Evolutionary conservation across 495 filamentous ascomycete species (phyloP).

Genomic region (Trichoderma virens): DNA sequence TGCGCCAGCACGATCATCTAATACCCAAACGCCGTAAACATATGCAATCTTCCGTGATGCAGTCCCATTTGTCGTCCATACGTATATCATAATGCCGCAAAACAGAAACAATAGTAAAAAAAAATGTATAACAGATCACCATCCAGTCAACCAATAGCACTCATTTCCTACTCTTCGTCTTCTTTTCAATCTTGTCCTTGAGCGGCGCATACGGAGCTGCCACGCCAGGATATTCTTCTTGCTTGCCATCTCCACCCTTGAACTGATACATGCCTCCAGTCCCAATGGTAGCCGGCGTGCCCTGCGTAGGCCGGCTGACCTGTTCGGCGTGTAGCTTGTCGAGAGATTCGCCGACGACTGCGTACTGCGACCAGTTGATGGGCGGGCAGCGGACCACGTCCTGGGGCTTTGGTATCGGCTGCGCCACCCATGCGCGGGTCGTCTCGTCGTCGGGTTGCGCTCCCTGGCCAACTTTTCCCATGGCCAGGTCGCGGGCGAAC

Average conservation of each 20-base stretch:
- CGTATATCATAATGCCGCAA: not conserved
- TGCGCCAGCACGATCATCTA: conserved; percentile 8
- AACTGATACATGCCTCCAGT: conserved; percentile 34
- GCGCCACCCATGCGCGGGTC: conserved; percentile 1
- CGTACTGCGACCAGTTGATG: conserved; percentile 88
- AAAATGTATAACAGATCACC: not conserved
- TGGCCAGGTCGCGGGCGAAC: conserved; percentile 55
- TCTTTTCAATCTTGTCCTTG: conserved; percentile 55
- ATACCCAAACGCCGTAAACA: conserved; percentile 8
- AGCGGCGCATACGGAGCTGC: conserved; percentile 70
- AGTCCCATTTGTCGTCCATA: not conserved
- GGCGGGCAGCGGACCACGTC: conserved; percentile 76
- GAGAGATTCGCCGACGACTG: conserved; percentile 67
- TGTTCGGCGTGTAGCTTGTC: conserved; percentile 82
- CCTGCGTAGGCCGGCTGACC: conserved; percentile 50
- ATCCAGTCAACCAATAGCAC: not conserved
- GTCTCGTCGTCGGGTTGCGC: conserved; percentile 11
- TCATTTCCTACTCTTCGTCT: conserved; percentile 33
- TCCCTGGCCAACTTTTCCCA: conserved; percentile 34
- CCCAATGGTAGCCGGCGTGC: conserved; percentile 37
- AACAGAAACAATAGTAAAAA: not conserved
- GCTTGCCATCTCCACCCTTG: conserved; percentile 28
- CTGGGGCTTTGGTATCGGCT: conserved; percentile 62
- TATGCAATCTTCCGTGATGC: not conserved
- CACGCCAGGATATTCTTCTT: conserved; percentile 40